These are phyloP conservation scores for Debaryomyces robertsiae DNA, from an alignment of 1,139 yeast species.

Conservation along the genomic window DNA sequence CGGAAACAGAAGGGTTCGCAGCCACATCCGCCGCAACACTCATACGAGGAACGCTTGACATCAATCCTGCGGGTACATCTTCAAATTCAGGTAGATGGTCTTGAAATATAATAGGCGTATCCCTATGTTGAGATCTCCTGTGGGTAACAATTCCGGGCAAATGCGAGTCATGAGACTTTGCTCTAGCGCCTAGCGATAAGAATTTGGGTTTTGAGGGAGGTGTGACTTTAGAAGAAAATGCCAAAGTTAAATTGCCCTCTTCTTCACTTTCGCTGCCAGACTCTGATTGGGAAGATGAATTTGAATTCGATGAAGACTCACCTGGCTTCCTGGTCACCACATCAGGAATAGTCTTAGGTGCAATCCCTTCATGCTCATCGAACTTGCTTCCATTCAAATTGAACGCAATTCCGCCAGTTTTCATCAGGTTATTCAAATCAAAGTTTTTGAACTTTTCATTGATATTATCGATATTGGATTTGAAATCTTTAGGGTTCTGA, in stretches of 20 bases:
- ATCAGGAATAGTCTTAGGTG: constrained; percentile 23
- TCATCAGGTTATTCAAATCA: constrained; percentile 43
- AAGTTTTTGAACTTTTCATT: constrained; percentile 41
- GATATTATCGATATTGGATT: constrained; percentile 19
- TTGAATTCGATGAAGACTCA: constrained; percentile 13
- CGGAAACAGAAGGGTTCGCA: constrained; percentile 17
- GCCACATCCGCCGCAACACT: constrained; percentile 22
- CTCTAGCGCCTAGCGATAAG: constrained; percentile 36
- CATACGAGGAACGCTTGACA: constrained; percentile 27
- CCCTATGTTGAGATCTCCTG: constrained; percentile 19
- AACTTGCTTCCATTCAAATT: constrained; percentile 7
- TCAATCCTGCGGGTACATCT: constrained; percentile 46
- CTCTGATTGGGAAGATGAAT: constrained; percentile 13
- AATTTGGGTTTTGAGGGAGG: constrained; percentile 42
- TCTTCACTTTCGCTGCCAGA: constrained; percentile 39
- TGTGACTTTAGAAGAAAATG: constrained; percentile 48
- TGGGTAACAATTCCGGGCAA: constrained; percentile 29
- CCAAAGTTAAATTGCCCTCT: constrained; percentile 55
- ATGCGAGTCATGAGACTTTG: constrained; percentile 50
- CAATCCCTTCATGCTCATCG: constrained; percentile 23
- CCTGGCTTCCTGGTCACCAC: not conserved
- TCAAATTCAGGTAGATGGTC: constrained; percentile 41
- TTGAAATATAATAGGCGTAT: constrained; percentile 33
- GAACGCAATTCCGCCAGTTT: constrained; percentile 17
- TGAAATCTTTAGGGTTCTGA: constrained; percentile 2